Evolutionary conservation across 2,329 filamentous ascomycete genomes (phyloP).

Genomic region (Diplodia mutila): DNA sequence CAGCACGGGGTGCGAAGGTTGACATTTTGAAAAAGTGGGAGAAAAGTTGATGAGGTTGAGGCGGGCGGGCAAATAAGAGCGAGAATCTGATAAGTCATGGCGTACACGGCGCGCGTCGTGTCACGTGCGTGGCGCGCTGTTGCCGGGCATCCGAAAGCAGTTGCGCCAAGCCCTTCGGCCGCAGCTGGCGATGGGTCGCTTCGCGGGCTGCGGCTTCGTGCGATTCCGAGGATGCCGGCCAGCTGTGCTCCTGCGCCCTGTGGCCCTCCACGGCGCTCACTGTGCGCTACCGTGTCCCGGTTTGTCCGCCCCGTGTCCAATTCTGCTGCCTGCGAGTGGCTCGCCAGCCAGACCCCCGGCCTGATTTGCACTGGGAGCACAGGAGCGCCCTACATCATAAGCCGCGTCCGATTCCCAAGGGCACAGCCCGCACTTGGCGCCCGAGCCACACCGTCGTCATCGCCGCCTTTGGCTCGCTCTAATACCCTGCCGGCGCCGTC

Average conservation of each 20-base stretch:
- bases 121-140: not conserved
- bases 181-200: constrained; percentile 5
- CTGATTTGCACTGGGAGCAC: constrained; percentile 15
- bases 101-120: not conserved
- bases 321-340: constrained; percentile 14
- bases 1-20: constrained; percentile 63
- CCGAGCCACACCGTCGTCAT: constrained; percentile 23
- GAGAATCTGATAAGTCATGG: constrained; percentile 22
- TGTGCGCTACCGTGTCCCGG: not conserved
- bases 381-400: constrained; percentile 5
- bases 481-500: constrained; percentile 22
- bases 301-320: not conserved
- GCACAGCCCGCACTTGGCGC: constrained; percentile 11
- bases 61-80: constrained; percentile 27
- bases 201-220: not conserved
- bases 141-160: constrained; percentile 10
- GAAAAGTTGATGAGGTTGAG: constrained; percentile 7
- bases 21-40: constrained; percentile 45
- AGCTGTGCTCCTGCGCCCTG: too few species aligned
- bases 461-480: constrained; percentile 17
- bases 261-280: too few species aligned
- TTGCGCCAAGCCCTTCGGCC: not conserved
- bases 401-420: not conserved
- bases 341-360: not conserved
- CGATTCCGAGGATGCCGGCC: not conserved